phyloP scores from a whole-genome alignment of 345 rosid genomes.

The Heritiera fomes region DNA sequence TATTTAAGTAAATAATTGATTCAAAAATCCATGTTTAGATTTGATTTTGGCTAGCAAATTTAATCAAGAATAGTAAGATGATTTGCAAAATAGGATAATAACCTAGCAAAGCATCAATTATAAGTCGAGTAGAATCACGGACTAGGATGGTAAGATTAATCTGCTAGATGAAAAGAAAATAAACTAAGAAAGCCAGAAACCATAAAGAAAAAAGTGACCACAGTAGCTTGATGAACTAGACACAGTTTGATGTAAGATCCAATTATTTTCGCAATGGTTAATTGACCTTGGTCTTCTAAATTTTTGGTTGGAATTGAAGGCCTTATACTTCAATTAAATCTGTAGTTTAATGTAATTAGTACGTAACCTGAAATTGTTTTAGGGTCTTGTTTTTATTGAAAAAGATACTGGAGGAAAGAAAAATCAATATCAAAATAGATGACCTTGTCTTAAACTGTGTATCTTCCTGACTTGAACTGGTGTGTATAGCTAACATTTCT shows the following conservation, averaged over 20 bases:
- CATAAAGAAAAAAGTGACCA: neutral
- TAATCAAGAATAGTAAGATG: neutral
- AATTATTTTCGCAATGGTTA: neutral
- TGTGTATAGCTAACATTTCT: constrained; percentile 6
- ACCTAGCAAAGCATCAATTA: neutral
- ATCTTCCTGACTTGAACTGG: neutral
- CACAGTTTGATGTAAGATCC: neutral
- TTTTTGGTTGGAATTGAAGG: neutral
- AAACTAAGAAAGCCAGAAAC: neutral
- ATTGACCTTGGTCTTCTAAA: neutral
- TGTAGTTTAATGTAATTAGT: neutral
- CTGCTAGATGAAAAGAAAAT: neutral
- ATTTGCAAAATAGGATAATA: constrained; percentile 3
- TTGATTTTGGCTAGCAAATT: neutral
- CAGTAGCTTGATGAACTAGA: neutral
- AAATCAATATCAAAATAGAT: neutral
- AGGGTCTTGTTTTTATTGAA: neutral
- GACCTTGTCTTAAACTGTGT: neutral
- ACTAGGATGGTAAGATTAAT: neutral
- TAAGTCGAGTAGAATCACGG: neutral
- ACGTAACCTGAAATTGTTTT: neutral
- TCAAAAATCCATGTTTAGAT: neutral
- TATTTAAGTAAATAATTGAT: neutral
- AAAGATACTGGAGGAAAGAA: neutral
- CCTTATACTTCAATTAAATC: neutral